Evolutionary conservation across 2,329 filamentous ascomycete species (phyloP).

Genomic region (Exophiala dermatitidis): DNA sequence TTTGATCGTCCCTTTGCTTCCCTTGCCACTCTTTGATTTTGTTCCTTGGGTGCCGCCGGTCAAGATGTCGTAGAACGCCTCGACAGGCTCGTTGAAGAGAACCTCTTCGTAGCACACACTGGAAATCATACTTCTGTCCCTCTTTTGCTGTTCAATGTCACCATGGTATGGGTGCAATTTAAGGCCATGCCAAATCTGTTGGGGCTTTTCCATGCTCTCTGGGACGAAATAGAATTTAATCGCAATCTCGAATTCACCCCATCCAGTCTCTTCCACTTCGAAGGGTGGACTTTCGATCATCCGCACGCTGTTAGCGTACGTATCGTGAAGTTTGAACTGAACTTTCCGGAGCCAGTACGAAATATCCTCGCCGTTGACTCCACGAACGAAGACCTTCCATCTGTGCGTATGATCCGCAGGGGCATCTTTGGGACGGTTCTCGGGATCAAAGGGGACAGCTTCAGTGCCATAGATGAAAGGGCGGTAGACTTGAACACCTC

Average conservation of each 20-base stretch:
- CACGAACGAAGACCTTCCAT: conserved; percentile 91
- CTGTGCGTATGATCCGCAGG: conserved; percentile 92
- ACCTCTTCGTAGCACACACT: conserved; percentile 88
- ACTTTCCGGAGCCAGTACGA: conserved; percentile 95
- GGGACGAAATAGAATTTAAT: conserved; percentile 90
- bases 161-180: conserved; percentile 82
- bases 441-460: conserved; percentile 68
- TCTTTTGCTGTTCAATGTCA: conserved; percentile 66
- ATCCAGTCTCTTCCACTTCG: conserved; percentile 83
- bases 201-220: conserved; percentile 83
- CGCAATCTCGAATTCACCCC: conserved; percentile 96
- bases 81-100: conserved; percentile 93
- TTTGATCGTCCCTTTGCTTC: conserved; percentile 38
- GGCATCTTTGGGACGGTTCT: conserved; percentile 64
- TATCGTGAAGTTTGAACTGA: conserved; percentile 97
- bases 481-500: conserved; percentile 41
- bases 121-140: conserved; percentile 58
- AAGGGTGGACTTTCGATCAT: conserved; percentile 78
- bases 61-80: conserved; percentile 76
- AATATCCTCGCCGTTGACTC: conserved; percentile 81
- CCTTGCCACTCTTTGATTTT: conserved; percentile 44
- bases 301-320: conserved; percentile 82
- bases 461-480: conserved; percentile 67
- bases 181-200: conserved; percentile 89
- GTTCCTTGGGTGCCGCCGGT: conserved; percentile 59